Conservation (phyloP, 106 monocot species). For the Allium cepa region DNA sequence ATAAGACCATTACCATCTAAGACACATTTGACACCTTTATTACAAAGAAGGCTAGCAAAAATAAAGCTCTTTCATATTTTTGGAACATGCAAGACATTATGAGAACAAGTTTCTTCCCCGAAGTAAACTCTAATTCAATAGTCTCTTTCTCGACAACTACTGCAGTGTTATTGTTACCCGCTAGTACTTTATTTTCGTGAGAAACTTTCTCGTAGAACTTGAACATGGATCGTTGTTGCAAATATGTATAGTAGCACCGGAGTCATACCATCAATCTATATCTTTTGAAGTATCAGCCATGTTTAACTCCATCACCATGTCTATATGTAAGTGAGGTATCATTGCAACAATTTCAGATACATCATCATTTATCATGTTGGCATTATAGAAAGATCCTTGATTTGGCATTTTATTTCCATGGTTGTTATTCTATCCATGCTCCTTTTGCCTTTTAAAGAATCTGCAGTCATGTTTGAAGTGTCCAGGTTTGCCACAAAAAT, state of each 20-base stretch:
- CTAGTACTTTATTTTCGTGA: neutral
- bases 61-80: too few species aligned
- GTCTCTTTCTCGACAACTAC: neutral
- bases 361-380: neutral
- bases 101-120: too few species aligned
- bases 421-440: neutral
- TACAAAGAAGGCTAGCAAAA: too few species aligned
- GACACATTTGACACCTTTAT: too few species aligned
- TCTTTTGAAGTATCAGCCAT: neutral
- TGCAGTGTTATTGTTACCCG: neutral
- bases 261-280: slow-evolving; percentile 6
- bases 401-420: too few species aligned
- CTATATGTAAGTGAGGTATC: too few species aligned
- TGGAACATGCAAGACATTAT: too few species aligned
- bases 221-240: neutral
- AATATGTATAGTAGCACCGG: neutral
- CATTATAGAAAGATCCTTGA: neutral
- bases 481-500: too few species aligned
- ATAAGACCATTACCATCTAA: too few species aligned
- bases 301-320: neutral
- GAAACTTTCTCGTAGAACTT: neutral
- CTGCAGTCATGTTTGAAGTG: neutral
- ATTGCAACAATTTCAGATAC: neutral
- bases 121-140: slow-evolving; percentile 5
- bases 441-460: neutral